phyloP scores from a whole-genome alignment of 1,139 yeast species.

The Kodamaea derodonti region DNA sequence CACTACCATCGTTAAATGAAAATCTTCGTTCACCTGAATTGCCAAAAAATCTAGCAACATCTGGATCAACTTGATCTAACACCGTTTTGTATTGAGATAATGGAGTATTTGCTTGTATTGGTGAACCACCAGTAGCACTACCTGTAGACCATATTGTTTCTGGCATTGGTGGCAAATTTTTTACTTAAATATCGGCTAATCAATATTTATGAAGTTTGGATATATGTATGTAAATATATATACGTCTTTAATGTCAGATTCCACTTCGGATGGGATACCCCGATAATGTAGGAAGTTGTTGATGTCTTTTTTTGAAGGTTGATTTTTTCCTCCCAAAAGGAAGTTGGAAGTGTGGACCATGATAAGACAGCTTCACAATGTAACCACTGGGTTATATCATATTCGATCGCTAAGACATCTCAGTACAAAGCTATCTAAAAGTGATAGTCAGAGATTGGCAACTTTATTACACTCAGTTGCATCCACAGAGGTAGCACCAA shows the following conservation, averaged over 20 bases:
- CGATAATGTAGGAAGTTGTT: neutral
- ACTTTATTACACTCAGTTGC: conserved; percentile 30
- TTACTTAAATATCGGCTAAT: too few species aligned
- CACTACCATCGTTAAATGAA: conserved; percentile 45
- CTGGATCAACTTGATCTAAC: conserved; percentile 42
- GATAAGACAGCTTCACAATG: too few species aligned
- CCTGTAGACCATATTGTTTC: conserved; percentile 38
- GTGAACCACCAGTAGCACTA: conserved; percentile 13
- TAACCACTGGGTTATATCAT: too few species aligned
- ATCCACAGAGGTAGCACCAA: conserved; percentile 26
- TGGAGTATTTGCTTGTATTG: conserved; percentile 21
- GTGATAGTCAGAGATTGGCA: conserved; percentile 24
- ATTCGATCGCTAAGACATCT: too few species aligned
- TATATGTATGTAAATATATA: too few species aligned
- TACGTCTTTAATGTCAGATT: too few species aligned
- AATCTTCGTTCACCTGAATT: conserved; percentile 13
- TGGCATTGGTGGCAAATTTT: conserved; percentile 13
- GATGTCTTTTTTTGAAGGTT: neutral
- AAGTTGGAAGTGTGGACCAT: too few species aligned
- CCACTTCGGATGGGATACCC: neutral
- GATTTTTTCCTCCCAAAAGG: neutral
- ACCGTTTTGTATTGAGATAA: conserved; percentile 29
- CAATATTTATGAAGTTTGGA: too few species aligned
- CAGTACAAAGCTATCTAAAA: conserved; percentile 1
- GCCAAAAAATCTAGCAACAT: conserved; percentile 41